Percentiles rank a stretch among this genome's conserved stretches.
These are phyloP conservation scores for Penicillium egyptiacum DNA, from an alignment of 495 filamentous ascomycete genomes.

Conservation along the genomic window DNA sequence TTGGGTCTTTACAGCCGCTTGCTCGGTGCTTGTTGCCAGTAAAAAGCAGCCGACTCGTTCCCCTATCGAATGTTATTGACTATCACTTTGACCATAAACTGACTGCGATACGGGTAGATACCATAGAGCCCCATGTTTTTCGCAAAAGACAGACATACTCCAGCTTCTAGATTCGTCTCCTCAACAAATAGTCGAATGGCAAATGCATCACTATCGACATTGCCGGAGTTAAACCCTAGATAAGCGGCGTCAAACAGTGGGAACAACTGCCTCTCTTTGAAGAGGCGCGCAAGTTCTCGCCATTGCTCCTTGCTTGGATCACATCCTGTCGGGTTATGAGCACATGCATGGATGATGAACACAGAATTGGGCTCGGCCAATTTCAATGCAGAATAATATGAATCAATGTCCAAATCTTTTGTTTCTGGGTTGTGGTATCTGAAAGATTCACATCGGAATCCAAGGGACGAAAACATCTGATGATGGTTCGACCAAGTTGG, in stretches of 20 bases:
- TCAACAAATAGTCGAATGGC: slow-evolving; percentile 40
- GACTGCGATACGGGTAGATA: slow-evolving; percentile 13
- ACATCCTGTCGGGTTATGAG: slow-evolving; percentile 49
- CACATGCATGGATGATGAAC: slow-evolving; percentile 48
- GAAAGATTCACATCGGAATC: slow-evolving; percentile 28
- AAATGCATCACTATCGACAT: slow-evolving; percentile 43
- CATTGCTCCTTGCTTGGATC: slow-evolving; percentile 45
- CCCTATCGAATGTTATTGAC: slow-evolving; percentile 15
- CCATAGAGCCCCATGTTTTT: slow-evolving; percentile 54
- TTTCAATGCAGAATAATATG: slow-evolving; percentile 22
- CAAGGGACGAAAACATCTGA: slow-evolving; percentile 37
- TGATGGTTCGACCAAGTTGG: slow-evolving; percentile 45
- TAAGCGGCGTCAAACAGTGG: slow-evolving; percentile 49
- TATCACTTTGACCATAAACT: neutral
- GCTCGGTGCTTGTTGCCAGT: slow-evolving; percentile 8
- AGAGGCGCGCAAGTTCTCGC: slow-evolving; percentile 35
- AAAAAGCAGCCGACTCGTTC: slow-evolving; percentile 34
- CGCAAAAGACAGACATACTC: slow-evolving; percentile 42
- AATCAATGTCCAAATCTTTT: slow-evolving; percentile 22
- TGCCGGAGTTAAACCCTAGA: slow-evolving; percentile 45
- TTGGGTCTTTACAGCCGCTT: slow-evolving; percentile 25
- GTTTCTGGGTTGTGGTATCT: slow-evolving; percentile 28
- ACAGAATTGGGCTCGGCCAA: slow-evolving; percentile 27
- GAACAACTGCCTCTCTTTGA: slow-evolving; percentile 35
- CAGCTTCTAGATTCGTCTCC: slow-evolving; percentile 30